Base-by-base conservation (phyloP, 75 land plant genomes). In the Adiantum capillusveneris region DNA sequence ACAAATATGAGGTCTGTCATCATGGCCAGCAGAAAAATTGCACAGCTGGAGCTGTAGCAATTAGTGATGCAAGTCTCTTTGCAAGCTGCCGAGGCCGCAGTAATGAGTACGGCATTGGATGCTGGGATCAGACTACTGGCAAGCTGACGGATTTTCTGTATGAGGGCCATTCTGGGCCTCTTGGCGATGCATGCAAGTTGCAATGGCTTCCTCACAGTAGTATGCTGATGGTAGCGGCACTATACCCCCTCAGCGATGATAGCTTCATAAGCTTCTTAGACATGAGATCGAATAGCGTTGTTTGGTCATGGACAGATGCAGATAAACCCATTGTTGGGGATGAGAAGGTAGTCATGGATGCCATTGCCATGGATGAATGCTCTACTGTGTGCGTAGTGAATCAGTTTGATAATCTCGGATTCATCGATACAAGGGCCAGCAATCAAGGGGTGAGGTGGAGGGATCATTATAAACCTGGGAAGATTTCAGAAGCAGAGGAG, bases 241-340 rank as follows among this genome's bases (percentile, higher is more conserved):
- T 87, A 25, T 92, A 76, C 49, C 97, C 97, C 0, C 67, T 68
- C 19, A 82, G 84, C 39, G 97, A 92, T 54, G 74, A 79, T 39
- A 77, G 97, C 71, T 88, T 76, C 84, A 76, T 92, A 26, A 79
- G 81, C 52, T 56, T 92, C 45, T 55, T 92, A 18, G 97, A 92
- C 56, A 75, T 82, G 31, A 63, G 97, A 63, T 57, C 60, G 19
- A 82, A 83, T 53, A 75, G 50, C 9, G 76, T 80, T 62, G 93
- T 72, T 3, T 92, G 97, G 97, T 79, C 79, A 14, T 92, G 97
- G 97, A 75, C 81, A 11, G 93, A 87, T 50, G 59, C 62, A 0
- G 79, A 74, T 0, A 50, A 63, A 26, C 67, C 65, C 9, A 24
- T 46, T 0, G 57, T 53, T 0, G 37, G 57, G 0, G 84, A 81